Evolutionary conservation across 164 flowering plant species (phyloP), one percentile per base, ranked within the genome.

Genomic region (Sedum album): DNA sequence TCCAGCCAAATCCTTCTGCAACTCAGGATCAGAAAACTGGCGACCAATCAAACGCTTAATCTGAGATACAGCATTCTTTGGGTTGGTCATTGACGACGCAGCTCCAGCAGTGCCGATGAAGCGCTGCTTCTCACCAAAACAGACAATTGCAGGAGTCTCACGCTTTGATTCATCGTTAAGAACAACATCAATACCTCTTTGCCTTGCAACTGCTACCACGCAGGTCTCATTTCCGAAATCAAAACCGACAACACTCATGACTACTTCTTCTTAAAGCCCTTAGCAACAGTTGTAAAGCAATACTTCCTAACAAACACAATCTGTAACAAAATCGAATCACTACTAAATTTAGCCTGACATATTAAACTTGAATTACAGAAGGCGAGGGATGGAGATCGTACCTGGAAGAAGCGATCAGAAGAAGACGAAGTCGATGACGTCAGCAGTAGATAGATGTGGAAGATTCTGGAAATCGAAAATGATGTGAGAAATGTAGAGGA

Each of bases 91-190:
- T 6, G 84, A 76, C 4, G 95, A 80, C 9, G 98, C 91, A 60
- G 98, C 98, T 0, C 98, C 98, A 18, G 98, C 95, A 0, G 95
- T 93, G 39, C 98, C 98, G 73, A 93, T 84, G 69, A 93, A 90
- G 39, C 97, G 73, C 78, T 93, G 98, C 79, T 93, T 93, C 28
- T 90, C 98, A 11, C 97, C 98, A 77, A 93, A 93, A 69, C 93
- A 85, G 2, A 93, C 96, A 66, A 93, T 46, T 4, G 98, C 89
- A 0, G 98, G 98, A 18, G 98, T 90, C 68, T 93, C 48, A 11
- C 48, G 48, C 57, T 51, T 51, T 14, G 57, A 51, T 23, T 51
- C 57, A 51, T 51, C 57, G 11, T 51, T 51, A 7, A 51, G 25
- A 25, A 51, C 57, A 9, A 51, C 57, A 51, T 51, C 57, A 51